These are phyloP conservation scores for Nadsonia commutata DNA, from an alignment of 1,139 yeast species.

Conservation along the genomic window DNA sequence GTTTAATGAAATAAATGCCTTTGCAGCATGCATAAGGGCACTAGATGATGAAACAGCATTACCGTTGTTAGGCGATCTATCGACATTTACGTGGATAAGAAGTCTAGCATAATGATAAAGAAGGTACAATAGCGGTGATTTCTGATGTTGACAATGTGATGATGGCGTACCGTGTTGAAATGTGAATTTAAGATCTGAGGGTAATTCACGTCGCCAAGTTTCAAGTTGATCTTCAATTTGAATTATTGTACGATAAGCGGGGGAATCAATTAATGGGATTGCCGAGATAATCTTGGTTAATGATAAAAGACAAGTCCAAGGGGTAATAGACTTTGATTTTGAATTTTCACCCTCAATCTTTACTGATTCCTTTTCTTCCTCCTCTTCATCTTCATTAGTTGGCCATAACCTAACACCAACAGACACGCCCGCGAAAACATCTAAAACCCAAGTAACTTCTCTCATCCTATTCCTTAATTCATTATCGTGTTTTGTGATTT, in stretches of 20 bases:
- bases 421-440: constrained; percentile 57
- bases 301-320: constrained; percentile 53
- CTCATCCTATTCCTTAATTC: constrained; percentile 70
- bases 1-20: constrained; percentile 46
- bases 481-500: constrained; percentile 36
- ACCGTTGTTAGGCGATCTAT: neutral
- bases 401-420: constrained; percentile 72
- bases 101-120: constrained; percentile 69
- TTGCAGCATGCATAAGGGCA: constrained; percentile 62
- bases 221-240: constrained; percentile 56
- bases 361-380: constrained; percentile 3
- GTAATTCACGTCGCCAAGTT: constrained; percentile 64
- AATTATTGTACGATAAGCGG: constrained; percentile 28
- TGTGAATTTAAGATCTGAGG: constrained; percentile 46
- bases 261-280: constrained; percentile 25
- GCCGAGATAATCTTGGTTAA: constrained; percentile 62
- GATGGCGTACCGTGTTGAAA: constrained; percentile 46
- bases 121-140: constrained; percentile 45
- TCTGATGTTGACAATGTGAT: constrained; percentile 31
- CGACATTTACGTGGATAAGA: constrained; percentile 42
- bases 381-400: constrained; percentile 65
- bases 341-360: constrained; percentile 6
- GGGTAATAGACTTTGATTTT: constrained; percentile 15
- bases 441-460: constrained; percentile 74
- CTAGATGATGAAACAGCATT: constrained; percentile 29